Percentiles rank a stretch among this genome's conserved stretches.
Evolutionary conservation across 441 rosid species (phyloP).

Genomic region (Viola pubescens): DNA sequence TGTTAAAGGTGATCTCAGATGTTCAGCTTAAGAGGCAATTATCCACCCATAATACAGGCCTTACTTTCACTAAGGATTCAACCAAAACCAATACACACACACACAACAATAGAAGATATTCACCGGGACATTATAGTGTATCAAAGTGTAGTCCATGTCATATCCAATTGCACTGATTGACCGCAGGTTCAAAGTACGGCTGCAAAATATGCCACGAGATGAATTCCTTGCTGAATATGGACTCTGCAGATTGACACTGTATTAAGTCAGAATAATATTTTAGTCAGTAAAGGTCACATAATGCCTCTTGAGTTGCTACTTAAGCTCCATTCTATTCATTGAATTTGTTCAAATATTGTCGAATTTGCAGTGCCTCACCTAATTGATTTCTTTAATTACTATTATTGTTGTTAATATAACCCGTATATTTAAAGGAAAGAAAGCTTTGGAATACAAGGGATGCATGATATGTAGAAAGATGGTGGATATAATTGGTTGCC

Average conservation of each 20-base stretch:
- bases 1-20: slow-evolving; percentile 9
- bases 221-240: slow-evolving; percentile 71
- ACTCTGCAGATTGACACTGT: slow-evolving; percentile 39
- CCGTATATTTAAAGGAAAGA: no score
- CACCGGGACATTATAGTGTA: slow-evolving; percentile 92
- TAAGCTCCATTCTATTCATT: no score
- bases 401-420: no score
- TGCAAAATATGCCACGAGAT: slow-evolving; percentile 90
- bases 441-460: no score
- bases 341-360: no score
- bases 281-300: no score
- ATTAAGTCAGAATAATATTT: not conserved
- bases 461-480: no score
- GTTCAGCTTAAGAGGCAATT: not conserved
- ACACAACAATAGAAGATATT: slow-evolving; percentile 11
- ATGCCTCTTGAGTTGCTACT: no score
- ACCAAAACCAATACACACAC: not conserved
- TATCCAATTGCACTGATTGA: slow-evolving; percentile 95
- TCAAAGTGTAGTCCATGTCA: slow-evolving; percentile 98
- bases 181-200: slow-evolving; percentile 82
- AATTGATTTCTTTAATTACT: no score
- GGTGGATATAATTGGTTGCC: no score
- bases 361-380: no score
- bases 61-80: no score
- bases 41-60: not conserved